Conservation (phyloP, 768 basidiomycete genomes). For the Leucosporidium creatinivorum region DNA sequence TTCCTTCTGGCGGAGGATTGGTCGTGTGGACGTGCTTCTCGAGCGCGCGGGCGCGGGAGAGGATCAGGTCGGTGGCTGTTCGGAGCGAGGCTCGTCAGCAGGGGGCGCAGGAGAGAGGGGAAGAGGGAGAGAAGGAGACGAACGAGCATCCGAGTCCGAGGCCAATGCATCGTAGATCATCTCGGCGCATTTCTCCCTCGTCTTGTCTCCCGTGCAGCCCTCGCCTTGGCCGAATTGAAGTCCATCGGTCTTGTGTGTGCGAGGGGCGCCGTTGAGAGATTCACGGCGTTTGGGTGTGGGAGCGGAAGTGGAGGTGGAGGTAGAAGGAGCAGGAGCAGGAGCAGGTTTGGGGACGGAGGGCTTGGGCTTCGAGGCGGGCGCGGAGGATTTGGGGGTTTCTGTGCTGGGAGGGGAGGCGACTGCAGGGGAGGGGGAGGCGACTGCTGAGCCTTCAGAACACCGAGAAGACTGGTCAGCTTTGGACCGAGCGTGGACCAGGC, state of each 20-base stretch:
- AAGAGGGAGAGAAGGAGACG: constrained; percentile 43
- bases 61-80: constrained; percentile 62
- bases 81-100: neutral
- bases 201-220: constrained; percentile 19
- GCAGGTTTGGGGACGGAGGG: constrained; percentile 42
- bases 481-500: neutral
- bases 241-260: constrained; percentile 23
- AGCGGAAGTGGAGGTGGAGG: neutral
- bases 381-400: constrained; percentile 1
- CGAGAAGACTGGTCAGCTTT: neutral
- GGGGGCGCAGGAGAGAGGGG: neutral
- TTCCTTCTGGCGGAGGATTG: constrained; percentile 44
- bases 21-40: constrained; percentile 57
- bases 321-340: neutral
- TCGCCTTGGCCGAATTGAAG: neutral
- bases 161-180: constrained; percentile 88
- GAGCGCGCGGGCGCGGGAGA: constrained; percentile 58
- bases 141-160: constrained; percentile 76
- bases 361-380: constrained; percentile 20
- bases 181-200: constrained; percentile 73
- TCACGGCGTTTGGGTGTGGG: constrained; percentile 10
- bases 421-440: constrained; percentile 29
- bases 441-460: neutral
- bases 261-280: constrained; percentile 18
- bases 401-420: constrained; percentile 14